Evolutionary conservation across 495 filamentous ascomycete species (phyloP).

Genomic region (Talaromyces nanjingensis): DNA sequence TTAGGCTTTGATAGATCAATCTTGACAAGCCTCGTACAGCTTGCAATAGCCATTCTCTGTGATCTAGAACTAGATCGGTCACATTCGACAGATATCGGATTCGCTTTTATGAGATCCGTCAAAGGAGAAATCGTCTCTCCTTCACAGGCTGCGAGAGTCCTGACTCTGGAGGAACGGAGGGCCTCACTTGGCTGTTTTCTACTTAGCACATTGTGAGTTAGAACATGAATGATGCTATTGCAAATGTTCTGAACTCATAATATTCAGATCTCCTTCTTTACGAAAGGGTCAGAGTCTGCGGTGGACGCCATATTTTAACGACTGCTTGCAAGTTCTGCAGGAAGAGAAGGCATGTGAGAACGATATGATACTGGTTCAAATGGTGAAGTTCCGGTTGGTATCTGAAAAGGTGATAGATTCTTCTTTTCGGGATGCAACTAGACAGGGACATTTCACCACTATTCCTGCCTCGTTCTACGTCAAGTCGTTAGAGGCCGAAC

Average conservation of each 20-base stretch:
- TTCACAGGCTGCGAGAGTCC: neutral
- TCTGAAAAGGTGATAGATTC: conserved; percentile 21
- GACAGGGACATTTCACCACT: neutral
- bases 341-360: conserved; percentile 38
- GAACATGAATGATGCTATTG: neutral
- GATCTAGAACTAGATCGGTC: conserved; percentile 51
- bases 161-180: conserved; percentile 42
- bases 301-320: conserved; percentile 48
- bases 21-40: conserved; percentile 26
- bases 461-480: conserved; percentile 32
- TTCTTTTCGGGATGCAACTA: neutral
- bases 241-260: conserved; percentile 4
- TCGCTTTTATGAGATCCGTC: neutral
- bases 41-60: conserved; percentile 44
- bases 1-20: neutral
- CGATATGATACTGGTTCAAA: conserved; percentile 43
- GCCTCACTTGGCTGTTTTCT: conserved; percentile 48
- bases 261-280: conserved; percentile 36
- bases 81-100: conserved; percentile 17
- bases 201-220: conserved; percentile 41
- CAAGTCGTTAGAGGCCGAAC: conserved; percentile 34
- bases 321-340: conserved; percentile 37
- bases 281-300: conserved; percentile 39
- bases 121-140: neutral
- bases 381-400: conserved; percentile 40